Conservation (phyloP, 345 rosid genomes). For the Eucalyptus erythrocorys region DNA sequence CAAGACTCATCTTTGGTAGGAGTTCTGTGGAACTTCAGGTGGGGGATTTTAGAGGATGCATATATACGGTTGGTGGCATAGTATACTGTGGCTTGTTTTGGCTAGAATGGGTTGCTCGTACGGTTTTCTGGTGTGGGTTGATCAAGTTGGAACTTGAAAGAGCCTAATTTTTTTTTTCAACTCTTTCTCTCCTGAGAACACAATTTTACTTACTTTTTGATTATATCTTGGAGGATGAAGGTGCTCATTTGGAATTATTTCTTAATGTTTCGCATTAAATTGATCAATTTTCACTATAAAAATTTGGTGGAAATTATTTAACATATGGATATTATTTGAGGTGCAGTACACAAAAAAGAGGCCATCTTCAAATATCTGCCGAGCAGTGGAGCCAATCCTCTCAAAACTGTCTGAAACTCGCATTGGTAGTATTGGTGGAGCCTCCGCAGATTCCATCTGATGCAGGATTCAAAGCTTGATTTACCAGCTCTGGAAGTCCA, state of each 20-base stretch:
- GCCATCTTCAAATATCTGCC: neutral
- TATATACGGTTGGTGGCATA: neutral
- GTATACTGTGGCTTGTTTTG: neutral
- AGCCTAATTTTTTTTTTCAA: neutral
- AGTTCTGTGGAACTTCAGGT: neutral
- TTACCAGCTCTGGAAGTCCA: neutral
- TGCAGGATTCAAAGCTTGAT: neutral
- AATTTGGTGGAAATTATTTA: neutral
- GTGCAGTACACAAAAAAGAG: neutral
- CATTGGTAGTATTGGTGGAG: neutral
- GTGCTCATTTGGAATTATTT: neutral
- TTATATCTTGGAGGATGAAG: neutral
- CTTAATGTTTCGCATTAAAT: neutral
- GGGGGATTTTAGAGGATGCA: neutral
- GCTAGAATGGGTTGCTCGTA: neutral
- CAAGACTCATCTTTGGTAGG: neutral
- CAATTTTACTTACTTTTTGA: neutral
- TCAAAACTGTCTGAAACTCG: neutral
- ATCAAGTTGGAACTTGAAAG: neutral
- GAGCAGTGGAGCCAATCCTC: neutral
- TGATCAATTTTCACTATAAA: neutral
- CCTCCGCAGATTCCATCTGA: neutral
- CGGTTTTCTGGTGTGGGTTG: neutral
- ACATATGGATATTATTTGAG: neutral
- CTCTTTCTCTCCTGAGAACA: neutral